A percentile compares a stretch with the other conserved stretches of the same genome.
Evolutionary conservation across 805 yeast genomes (phyloP).

Genomic region (Lachancea quebecensis): DNA sequence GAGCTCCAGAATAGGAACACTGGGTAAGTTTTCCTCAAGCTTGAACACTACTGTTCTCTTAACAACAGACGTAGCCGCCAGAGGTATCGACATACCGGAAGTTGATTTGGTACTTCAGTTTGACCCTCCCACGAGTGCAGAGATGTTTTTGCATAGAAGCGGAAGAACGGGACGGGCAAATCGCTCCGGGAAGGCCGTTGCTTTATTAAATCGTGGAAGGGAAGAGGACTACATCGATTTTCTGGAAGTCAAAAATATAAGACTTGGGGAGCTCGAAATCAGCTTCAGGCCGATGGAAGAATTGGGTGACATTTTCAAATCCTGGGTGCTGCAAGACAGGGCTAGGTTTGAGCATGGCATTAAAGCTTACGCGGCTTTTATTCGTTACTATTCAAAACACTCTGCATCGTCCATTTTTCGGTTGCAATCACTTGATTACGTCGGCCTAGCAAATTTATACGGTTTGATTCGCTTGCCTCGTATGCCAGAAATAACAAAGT

Average conservation of each 20-base stretch:
- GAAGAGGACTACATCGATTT: conserved; percentile 81
- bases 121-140: conserved; percentile 93
- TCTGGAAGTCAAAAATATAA: conserved; percentile 63
- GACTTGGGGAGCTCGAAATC: conserved; percentile 36
- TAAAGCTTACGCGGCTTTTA: conserved; percentile 73
- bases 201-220: conserved; percentile 63
- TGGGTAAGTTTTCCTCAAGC: conserved; percentile 51
- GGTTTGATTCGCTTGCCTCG: conserved; percentile 80
- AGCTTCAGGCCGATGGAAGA: conserved; percentile 11
- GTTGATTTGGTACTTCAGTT: conserved; percentile 91
- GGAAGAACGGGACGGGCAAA: conserved; percentile 96
- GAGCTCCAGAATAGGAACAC: conserved; percentile 66
- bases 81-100: conserved; percentile 93
- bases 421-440: conserved; percentile 58
- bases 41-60: conserved; percentile 52
- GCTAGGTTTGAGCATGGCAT: conserved; percentile 77
- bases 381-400: conserved; percentile 82
- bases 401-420: conserved; percentile 84
- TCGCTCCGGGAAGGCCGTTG: conserved; percentile 68
- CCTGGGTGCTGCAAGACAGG: conserved; percentile 67
- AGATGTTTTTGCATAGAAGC: conserved; percentile 84
- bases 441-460: conserved; percentile 65
- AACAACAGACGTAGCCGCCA: conserved; percentile 97
- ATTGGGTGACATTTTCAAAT: conserved; percentile 28
- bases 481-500: conserved; percentile 80